phyloP scores from a whole-genome alignment of 2,329 filamentous ascomycete species.

The Dactylellina cionopaga region DNA sequence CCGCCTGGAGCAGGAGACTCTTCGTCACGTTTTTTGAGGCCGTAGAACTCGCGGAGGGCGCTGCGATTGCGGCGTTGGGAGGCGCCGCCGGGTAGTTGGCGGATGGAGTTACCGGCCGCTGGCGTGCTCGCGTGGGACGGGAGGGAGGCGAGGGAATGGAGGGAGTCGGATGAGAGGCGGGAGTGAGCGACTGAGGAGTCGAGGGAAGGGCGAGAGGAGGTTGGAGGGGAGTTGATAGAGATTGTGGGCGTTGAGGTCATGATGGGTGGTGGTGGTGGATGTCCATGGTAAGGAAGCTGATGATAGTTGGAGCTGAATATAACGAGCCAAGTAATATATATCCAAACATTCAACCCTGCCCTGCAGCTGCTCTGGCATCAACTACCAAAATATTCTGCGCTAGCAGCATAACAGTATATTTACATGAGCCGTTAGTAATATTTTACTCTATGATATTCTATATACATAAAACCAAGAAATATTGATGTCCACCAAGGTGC shows the following conservation, averaged over 20 bases:
- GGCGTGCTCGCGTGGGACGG: slow-evolving; percentile 39
- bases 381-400: no score
- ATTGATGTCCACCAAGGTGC: no score
- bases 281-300: not conserved
- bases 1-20: slow-evolving; percentile 57
- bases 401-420: no score
- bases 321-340: not conserved
- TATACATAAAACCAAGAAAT: no score
- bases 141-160: slow-evolving; percentile 47
- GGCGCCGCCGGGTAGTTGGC: not conserved
- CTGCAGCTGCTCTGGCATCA: no score
- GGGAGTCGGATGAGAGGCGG: slow-evolving; percentile 59
- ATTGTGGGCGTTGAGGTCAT: slow-evolving; percentile 49
- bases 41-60: slow-evolving; percentile 94
- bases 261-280: slow-evolving; percentile 2
- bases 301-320: no score
- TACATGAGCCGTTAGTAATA: not conserved
- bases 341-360: no score
- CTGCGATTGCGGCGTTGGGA: slow-evolving; percentile 75
- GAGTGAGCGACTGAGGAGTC: slow-evolving; percentile 44
- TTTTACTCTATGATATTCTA: not conserved
- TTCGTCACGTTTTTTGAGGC: slow-evolving; percentile 70
- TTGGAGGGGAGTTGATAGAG: slow-evolving; percentile 49
- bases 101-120: slow-evolving; percentile 63
- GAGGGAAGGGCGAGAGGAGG: slow-evolving; percentile 48